Evolutionary conservation across 1,284 basidiomycete genomes (phyloP).

Genomic region (Trichosporon coremiiforme): DNA sequence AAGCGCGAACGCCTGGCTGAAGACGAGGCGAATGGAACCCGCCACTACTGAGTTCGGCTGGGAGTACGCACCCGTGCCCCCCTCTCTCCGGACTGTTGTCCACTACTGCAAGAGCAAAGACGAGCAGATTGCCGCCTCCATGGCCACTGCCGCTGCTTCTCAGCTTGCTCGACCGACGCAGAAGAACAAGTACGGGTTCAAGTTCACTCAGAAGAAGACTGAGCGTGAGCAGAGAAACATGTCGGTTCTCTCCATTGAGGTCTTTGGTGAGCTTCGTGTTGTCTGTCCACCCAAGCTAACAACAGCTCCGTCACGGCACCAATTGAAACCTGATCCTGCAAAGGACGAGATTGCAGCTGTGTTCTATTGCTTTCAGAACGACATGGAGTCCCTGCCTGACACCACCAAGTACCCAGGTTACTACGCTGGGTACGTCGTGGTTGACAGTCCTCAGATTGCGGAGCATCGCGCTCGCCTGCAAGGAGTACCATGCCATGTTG

Average conservation of each 20-base stretch:
- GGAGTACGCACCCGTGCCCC: conserved; percentile 74
- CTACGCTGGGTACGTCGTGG: conserved; percentile 66
- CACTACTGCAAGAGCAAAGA: conserved; percentile 62
- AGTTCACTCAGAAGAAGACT: conserved; percentile 61
- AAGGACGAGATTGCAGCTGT: conserved; percentile 71
- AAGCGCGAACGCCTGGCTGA: conserved; percentile 43
- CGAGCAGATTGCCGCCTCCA: conserved; percentile 19
- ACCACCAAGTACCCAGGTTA: conserved; percentile 55
- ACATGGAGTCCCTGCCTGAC: conserved; percentile 59
- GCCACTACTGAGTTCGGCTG: conserved; percentile 60
- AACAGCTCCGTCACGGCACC: conserved; percentile 53
- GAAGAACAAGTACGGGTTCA: conserved; percentile 68
- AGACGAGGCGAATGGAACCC: conserved; percentile 27
- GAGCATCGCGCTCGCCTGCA: conserved; percentile 39
- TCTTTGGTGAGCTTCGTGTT: conserved; percentile 66
- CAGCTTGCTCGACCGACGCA: conserved; percentile 80
- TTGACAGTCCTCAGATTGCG: conserved; percentile 52
- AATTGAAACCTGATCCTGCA: conserved; percentile 70
- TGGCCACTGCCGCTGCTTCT: neutral
- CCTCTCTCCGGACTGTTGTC: conserved; percentile 57
- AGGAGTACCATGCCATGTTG: conserved; percentile 63
- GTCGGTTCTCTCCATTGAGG: conserved; percentile 78
- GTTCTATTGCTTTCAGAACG: conserved; percentile 69
- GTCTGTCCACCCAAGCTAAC: neutral
- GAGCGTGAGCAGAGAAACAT: conserved; percentile 72